Base-by-base conservation (phyloP, 2,329 filamentous ascomycete genomes). In the Microsporum audouinii region DNA sequence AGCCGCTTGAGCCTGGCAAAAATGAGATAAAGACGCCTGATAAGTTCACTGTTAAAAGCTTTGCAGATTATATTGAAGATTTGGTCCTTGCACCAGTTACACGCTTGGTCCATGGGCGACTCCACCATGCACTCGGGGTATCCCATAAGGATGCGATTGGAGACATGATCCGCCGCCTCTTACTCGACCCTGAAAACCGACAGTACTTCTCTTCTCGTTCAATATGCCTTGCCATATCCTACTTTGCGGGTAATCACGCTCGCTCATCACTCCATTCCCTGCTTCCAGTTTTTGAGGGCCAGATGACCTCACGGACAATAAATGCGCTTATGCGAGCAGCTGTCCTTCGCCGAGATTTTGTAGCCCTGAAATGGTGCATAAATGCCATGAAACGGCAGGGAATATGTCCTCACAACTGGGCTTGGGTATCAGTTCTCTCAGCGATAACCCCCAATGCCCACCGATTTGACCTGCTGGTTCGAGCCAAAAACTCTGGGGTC, bases 271-370 rank as follows among this genome's bases (percentile, higher is more conserved):
- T 72, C 12, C 70, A 71, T 39, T 39, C 61, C 1, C 63, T 79
- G 5, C 73, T 77, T 57, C 63, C 68, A 14, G 66, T 60, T 14
- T 70, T 73, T 61, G 71, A 75, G 58, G 67, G 72, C 53, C 65
- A 75, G 29, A 69, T 72, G 36, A 72, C 72, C 2, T 67, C 71
- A 3, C 72, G 76, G 43, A 76, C 75, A 4, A 78, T 75, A 64
- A 79, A 79, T 57, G 74, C 78, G 51, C 66, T 80, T 57, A 64
- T 80, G 43, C 66, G 67, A 47, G 68, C 68, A 27, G 69, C 73
- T 31, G 76, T 76, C 10, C 68, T 67, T 57, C 67, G 66, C 27
- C 71, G 73, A 57, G 71, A 79, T 65, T 64, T 76, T n/a, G 65
- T 63, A 10, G 67, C 68, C 14, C 79, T 79, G 58, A 69, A 69